Conservation (phyloP, 2,329 filamentous ascomycete species). For the Neonectria hederae region DNA sequence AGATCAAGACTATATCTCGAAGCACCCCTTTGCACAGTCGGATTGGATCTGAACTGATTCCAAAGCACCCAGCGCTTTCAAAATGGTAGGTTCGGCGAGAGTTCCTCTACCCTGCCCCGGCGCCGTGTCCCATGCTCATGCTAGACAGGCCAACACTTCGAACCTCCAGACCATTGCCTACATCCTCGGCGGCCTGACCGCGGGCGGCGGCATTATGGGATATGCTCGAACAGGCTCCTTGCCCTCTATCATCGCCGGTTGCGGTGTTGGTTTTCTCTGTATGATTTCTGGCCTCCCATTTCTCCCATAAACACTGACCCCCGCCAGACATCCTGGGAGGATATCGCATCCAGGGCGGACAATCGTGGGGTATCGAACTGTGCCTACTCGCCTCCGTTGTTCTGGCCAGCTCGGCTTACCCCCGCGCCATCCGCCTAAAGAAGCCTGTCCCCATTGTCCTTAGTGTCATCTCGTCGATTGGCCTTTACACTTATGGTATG, state of each 20-base stretch:
- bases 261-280: slow-evolving; percentile 78
- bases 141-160: slow-evolving; percentile 29
- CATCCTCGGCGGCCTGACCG: slow-evolving; percentile 82
- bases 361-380: slow-evolving; percentile 86
- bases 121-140: neutral
- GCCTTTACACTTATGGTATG: slow-evolving; percentile 80
- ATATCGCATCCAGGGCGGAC: slow-evolving; percentile 77
- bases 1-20: neutral
- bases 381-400: slow-evolving; percentile 89
- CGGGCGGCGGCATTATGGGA: slow-evolving; percentile 86
- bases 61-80: neutral
- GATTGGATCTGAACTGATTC: slow-evolving; percentile 9
- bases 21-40: neutral
- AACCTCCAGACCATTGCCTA: slow-evolving; percentile 70
- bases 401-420: slow-evolving; percentile 84
- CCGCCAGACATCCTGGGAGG: slow-evolving; percentile 77
- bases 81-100: slow-evolving; percentile 23
- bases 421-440: slow-evolving; percentile 81
- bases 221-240: slow-evolving; percentile 86
- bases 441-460: slow-evolving; percentile 88
- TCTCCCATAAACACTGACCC: slow-evolving; percentile 11
- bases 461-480: slow-evolving; percentile 81
- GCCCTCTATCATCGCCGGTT: slow-evolving; percentile 85
- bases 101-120: neutral
- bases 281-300: slow-evolving; percentile 37